These are phyloP conservation scores for Populus hybrid DNA, from an alignment of 441 rosid species.

Conservation along the genomic window DNA sequence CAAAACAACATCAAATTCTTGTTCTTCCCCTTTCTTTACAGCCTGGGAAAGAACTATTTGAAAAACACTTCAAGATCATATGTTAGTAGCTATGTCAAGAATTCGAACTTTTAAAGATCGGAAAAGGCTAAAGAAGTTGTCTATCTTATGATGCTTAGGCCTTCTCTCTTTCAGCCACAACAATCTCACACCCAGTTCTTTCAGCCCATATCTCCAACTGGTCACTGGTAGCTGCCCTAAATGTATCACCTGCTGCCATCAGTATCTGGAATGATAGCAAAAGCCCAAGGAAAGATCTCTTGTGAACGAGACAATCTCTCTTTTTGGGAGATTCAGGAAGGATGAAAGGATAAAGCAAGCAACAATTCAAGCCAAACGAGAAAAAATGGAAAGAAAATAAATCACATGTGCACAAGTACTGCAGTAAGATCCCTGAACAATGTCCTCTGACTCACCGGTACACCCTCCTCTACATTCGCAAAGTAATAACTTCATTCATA, in stretches of 20 bases:
- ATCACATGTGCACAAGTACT: neutral
- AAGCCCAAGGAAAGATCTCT: neutral
- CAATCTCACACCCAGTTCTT: constrained; percentile 84
- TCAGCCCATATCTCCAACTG: constrained; percentile 94
- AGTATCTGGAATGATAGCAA: constrained; percentile 51
- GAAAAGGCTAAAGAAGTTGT: neutral
- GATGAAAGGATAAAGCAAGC: neutral
- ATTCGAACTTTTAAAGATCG: neutral
- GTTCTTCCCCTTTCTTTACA: constrained; percentile 81
- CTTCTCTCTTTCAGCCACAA: constrained; percentile 62
- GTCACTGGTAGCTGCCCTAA: constrained; percentile 90
- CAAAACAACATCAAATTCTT: constrained; percentile 80
- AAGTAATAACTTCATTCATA: neutral
- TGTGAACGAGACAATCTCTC: neutral
- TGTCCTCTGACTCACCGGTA: neutral
- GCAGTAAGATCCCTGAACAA: neutral
- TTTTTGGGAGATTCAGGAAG: neutral
- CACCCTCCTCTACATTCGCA: neutral
- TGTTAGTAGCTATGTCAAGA: constrained; percentile 14
- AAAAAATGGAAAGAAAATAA: neutral
- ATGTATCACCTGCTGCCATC: constrained; percentile 93
- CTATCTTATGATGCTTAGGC: constrained; percentile 90
- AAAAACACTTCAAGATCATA: constrained; percentile 48
- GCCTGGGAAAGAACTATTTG: constrained; percentile 87
- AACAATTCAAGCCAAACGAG: neutral